These are phyloP conservation scores for Angomonas deanei DNA, from an alignment of 208 protist genomes.

Conservation along the genomic window DNA sequence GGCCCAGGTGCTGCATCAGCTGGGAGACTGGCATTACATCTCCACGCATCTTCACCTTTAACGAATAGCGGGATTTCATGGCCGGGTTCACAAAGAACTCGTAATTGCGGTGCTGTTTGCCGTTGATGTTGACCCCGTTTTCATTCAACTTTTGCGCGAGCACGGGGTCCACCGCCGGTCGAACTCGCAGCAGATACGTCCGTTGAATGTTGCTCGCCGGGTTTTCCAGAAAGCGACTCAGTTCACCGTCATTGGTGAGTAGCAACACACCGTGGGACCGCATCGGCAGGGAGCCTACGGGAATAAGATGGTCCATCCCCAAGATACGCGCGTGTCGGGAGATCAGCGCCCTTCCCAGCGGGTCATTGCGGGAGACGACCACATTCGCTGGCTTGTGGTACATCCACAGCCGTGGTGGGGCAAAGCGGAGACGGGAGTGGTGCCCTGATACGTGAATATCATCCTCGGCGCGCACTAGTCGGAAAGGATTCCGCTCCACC, in stretches of 20 bases:
- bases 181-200: conserved; percentile 81
- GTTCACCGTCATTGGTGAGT: conserved; percentile 88
- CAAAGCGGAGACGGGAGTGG: conserved; percentile 62
- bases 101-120: conserved; percentile 38
- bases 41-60: conserved; percentile 81
- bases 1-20: conserved; percentile 80
- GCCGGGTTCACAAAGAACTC: conserved; percentile 85
- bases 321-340: conserved; percentile 77
- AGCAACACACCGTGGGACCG: conserved; percentile 76
- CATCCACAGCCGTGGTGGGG: conserved; percentile 81
- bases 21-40: conserved; percentile 70
- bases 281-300: conserved; percentile 83
- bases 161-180: conserved; percentile 75
- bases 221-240: conserved; percentile 76
- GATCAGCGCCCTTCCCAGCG: conserved; percentile 64
- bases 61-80: conserved; percentile 67
- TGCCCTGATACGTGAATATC: conserved; percentile 73
- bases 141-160: conserved; percentile 85
- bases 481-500: conserved; percentile 82
- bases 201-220: conserved; percentile 72
- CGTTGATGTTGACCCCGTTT: conserved; percentile 79
- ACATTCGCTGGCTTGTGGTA: conserved; percentile 88
- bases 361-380: conserved; percentile 76
- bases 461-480: conserved; percentile 62
- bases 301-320: conserved; percentile 84